Conservation (phyloP, 345 rosid genomes). For the Populus pruinosa region DNA sequence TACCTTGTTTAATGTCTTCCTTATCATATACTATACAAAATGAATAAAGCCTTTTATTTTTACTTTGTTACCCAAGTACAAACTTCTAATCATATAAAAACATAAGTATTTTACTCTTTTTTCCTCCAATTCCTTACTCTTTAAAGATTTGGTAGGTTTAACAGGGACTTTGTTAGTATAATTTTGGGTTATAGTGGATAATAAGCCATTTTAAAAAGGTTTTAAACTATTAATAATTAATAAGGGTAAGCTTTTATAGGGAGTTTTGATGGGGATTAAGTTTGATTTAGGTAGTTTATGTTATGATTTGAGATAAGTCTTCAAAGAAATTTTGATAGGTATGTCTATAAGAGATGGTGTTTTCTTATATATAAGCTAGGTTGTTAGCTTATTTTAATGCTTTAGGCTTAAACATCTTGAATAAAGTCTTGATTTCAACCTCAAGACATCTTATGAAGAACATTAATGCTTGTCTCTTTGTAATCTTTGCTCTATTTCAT, state of each 20-base stretch:
- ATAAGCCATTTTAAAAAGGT: not conserved
- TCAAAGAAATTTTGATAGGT: not conserved
- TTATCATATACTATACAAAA: not conserved
- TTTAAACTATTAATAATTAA: too few species aligned
- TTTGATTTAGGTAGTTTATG: not conserved
- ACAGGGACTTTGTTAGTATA: not conserved
- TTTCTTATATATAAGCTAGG: not conserved
- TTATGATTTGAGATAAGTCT: too few species aligned
- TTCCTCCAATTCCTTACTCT: not conserved
- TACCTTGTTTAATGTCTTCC: not conserved
- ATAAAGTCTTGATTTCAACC: not conserved
- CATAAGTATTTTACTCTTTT: too few species aligned
- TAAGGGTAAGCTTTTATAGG: not conserved
- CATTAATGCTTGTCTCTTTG: not conserved
- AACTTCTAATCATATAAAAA: not conserved
- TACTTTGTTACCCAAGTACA: not conserved
- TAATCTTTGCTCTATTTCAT: too few species aligned
- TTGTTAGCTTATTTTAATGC: not conserved
- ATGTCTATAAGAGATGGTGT: too few species aligned
- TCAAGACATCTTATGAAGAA: not conserved
- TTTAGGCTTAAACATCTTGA: not conserved
- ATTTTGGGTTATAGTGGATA: too few species aligned
- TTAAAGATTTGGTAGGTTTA: too few species aligned
- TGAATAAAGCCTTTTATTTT: not conserved
- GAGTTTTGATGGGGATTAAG: not conserved